Base-by-base conservation (phyloP, 208 protist genomes). In the Crithidia expoeki region DNA sequence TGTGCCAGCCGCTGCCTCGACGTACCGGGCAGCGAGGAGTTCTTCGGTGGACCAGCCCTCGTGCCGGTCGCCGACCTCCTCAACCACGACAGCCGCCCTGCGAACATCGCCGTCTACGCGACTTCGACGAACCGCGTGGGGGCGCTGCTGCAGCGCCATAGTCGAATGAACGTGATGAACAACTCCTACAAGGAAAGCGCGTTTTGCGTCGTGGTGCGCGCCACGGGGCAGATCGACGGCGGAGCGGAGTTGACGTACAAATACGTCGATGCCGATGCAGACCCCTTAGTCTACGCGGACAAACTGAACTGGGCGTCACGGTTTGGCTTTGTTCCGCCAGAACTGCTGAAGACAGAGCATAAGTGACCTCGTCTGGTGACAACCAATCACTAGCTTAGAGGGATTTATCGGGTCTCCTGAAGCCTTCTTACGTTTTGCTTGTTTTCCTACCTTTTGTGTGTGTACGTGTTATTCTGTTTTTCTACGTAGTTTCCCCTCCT, bases 61-160 rank as follows among this genome's bases (percentile, higher is more conserved):
- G 86, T 94, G 49, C 89, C 89, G 0, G 74, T 94, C 67, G 75
- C 89, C 1, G 89, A 94, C 56, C 86, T 94, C 50, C 80, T 94
- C 42, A 94, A 94, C 51, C 89, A 94, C 70, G 74, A 72, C 47
- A 74, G 74, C 28, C 28, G 60, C 0, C 72, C 79, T 28, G 68
- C 78, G 0, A 92, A 90, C 72, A 72, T 90, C 2, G 62, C 59
- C 16, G 73, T 92, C 17, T 80, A 61, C 44, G 46, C 86, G 14
- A 72, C 68, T 38, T 72, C 71, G 14, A 68, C 57, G 14, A 68
- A 68, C 11, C 58, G 65, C 46, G 21, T 61, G 16, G 34, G 51
- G 12, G 21, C 32, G 49, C 46, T 62, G 67, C 51, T 76, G 57
- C 52, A 53, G 4, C 62, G 40, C 36, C 71, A 76, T 28, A 76